Evolutionary conservation across 805 yeast species (phyloP), one percentile per base, ranked within the genome.

Genomic region (Cyberlindnera lachancei): DNA sequence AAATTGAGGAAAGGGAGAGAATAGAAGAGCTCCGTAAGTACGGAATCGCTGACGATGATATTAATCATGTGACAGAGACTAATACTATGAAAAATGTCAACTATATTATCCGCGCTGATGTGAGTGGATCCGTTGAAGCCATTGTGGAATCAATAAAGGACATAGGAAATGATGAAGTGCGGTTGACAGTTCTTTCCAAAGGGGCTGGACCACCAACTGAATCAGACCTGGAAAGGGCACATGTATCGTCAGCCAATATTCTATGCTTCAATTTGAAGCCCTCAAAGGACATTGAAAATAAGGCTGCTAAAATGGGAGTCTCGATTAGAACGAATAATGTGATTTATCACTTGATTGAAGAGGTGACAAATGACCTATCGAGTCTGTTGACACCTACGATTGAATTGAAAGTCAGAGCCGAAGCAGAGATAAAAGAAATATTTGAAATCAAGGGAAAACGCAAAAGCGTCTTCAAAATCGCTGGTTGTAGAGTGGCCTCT

Each of bases 71-170:
- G 4, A 46, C 45, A 4, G 46, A 49, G 4, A 38, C 15, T n/a
- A 25, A 15, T n/a, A 26, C 17, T 16, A 55, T 53, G 6, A 47
- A 42, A 6, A 59, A 58, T 10, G 58, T 74, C 5, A 73, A 75
- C 19, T 86, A 79, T 42, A 77, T 92, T 18, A 64, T 92, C 22
- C 86, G 84, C 52, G 83, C 95, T 0, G 98, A 92, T 58, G 96
- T 90, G 2, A 78, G 79, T 44, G 98, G 98, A 0, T 88, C 97
- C 1, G 82, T 84, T 0, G 98, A 92, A 53, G 98, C 98, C 2
- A 82, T 92, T 21, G 69, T 64, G 23, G 96, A 88, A 53, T 76
- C 90, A 45, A 74, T 92, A 29, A 66, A 68, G 37, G 77, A 78
- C 10, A 59, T 92, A n/a, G 96, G 96, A 6, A 88, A 90, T 53